Percentiles rank a stretch among this genome's conserved stretches.
These are phyloP conservation scores for Penicillium pancosmium DNA, from an alignment of 495 filamentous ascomycete genomes.

Conservation along the genomic window DNA sequence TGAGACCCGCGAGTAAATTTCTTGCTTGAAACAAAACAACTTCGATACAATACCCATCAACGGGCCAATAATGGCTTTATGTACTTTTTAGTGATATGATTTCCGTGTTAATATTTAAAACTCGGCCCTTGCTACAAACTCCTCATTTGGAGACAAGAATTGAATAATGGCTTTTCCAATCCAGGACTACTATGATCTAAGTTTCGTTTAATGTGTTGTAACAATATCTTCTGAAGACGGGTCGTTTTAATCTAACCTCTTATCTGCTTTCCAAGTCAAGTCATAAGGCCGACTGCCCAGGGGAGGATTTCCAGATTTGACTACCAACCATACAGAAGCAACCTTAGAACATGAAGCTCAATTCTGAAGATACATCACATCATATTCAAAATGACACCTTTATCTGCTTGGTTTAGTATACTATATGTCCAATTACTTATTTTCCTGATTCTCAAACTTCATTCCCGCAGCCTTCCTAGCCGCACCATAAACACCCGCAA, in stretches of 20 bases:
- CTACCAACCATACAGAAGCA: too few relatives aligned
- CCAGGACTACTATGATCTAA: too few relatives aligned
- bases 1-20: slow-evolving; percentile 19
- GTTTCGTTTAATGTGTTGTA: too few relatives aligned
- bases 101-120: slow-evolving; percentile 23
- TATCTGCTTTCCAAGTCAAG: too few relatives aligned
- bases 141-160: slow-evolving; percentile 15
- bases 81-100: slow-evolving; percentile 14
- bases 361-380: too few relatives aligned
- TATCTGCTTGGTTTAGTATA: slow-evolving; percentile 11
- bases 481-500: slow-evolving; percentile 82
- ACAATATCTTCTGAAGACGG: too few relatives aligned
- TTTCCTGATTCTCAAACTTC: slow-evolving; percentile 61
- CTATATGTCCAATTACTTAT: neutral
- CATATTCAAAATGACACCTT: neutral
- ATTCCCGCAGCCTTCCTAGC: slow-evolving; percentile 70
- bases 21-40: neutral
- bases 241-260: too few relatives aligned
- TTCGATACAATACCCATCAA: slow-evolving; percentile 1
- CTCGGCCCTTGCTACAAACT: slow-evolving; percentile 19
- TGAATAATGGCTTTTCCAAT: slow-evolving; percentile 13
- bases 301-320: too few relatives aligned
- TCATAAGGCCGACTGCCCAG: too few relatives aligned
- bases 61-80: slow-evolving; percentile 8
- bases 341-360: too few relatives aligned